phyloP scores from a whole-genome alignment of 441 rosid species.

The Flueggea neowawraea region DNA sequence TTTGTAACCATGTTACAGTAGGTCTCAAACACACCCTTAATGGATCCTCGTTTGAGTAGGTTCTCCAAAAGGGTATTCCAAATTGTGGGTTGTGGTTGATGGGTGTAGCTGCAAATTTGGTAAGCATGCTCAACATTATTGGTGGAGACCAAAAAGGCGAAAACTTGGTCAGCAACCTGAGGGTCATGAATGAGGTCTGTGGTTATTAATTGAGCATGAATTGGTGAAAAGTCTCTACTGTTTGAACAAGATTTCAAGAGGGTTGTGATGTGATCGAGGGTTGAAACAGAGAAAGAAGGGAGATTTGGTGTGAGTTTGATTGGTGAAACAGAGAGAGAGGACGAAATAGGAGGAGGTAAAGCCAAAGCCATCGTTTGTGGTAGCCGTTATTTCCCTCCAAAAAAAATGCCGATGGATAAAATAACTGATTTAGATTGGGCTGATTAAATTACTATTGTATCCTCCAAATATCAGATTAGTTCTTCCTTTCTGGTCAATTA shows the following conservation, averaged over 20 bases:
- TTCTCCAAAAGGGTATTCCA: conserved; percentile 17
- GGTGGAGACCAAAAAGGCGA: conserved; percentile 8
- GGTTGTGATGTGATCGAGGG: not conserved
- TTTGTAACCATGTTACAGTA: conserved; percentile 6
- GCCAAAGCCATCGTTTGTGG: conserved; percentile 8
- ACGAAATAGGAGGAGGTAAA: not conserved
- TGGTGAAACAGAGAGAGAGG: not conserved
- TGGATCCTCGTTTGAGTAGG: conserved; percentile 6
- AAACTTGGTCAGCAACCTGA: not conserved
- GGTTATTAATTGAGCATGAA: conserved; percentile 15
- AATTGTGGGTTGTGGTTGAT: conserved; percentile 4
- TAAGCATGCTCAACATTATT: conserved; percentile 7
- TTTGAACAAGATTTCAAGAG: conserved; percentile 3
- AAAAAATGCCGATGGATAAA: not conserved
- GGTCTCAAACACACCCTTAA: not conserved
- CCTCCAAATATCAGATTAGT: not conserved
- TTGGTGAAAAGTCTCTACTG: conserved; percentile 7
- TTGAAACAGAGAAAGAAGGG: not conserved
- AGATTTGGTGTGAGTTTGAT: not conserved
- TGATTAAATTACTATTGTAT: not conserved
- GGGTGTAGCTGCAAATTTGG: conserved; percentile 2
- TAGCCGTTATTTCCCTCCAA: conserved; percentile 5
- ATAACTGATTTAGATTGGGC: not conserved
- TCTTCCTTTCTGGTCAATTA: too few relatives aligned
- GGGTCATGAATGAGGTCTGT: conserved; percentile 11